Evolutionary conservation across 257 asterid species (phyloP).

Genomic region (Gentiana straminea): DNA sequence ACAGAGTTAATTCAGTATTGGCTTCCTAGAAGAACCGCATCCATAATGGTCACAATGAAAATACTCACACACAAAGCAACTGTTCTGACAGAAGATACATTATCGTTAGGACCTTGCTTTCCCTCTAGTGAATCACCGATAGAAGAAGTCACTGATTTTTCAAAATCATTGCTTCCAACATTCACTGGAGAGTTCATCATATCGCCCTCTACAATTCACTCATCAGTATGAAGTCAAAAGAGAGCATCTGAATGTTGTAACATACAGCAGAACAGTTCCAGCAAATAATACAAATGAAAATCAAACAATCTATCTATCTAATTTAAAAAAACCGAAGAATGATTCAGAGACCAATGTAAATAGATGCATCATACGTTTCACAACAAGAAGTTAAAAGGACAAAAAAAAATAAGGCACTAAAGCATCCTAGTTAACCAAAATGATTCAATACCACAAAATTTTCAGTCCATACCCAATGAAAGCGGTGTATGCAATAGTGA

Average conservation of each 20-base stretch:
- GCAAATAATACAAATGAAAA: too few relatives aligned
- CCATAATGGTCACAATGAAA: conserved; percentile 6
- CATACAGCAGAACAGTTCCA: too few relatives aligned
- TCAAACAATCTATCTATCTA: too few relatives aligned
- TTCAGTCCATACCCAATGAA: too few relatives aligned
- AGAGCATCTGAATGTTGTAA: too few relatives aligned
- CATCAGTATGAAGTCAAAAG: too few relatives aligned
- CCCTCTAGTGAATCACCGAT: conserved; percentile 27
- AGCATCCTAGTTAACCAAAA: too few relatives aligned
- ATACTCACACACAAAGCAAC: conserved; percentile 79
- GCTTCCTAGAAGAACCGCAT: conserved; percentile 14
- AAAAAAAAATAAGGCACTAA: too few relatives aligned
- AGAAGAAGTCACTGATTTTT: conserved; percentile 26
- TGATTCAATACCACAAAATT: too few relatives aligned
- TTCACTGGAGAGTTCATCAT: conserved; percentile 23
- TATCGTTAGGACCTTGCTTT: conserved; percentile 24
- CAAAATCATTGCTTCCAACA: conserved; percentile 18
- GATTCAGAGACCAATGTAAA: not conserved
- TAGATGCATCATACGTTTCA: not conserved
- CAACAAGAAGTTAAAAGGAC: too few relatives aligned
- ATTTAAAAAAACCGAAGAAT: not conserved
- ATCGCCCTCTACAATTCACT: conserved; percentile 31
- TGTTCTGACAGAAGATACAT: conserved; percentile 56
- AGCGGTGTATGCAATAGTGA: not conserved
- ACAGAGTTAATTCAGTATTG: conserved; percentile 44